These are phyloP conservation scores for Lathyrus tuberosus DNA, from an alignment of 306 rosid genomes.

Conservation along the genomic window DNA sequence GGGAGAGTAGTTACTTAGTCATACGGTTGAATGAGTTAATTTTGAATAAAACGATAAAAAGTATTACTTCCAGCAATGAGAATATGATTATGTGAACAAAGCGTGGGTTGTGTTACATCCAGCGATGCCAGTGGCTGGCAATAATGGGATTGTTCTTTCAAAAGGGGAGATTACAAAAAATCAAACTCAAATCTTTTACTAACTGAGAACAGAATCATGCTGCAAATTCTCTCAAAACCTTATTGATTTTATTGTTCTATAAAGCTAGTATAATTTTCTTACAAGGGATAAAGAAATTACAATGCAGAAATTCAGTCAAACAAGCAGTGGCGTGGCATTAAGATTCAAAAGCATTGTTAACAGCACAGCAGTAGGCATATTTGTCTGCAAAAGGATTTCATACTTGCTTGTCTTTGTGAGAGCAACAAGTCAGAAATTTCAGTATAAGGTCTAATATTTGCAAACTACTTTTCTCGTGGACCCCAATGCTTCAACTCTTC, in stretches of 20 bases:
- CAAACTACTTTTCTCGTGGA: conserved; percentile 28
- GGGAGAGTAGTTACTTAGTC: not conserved
- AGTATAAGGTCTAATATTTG: not conserved
- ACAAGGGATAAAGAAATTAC: not conserved
- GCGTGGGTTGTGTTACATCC: conserved; percentile 36
- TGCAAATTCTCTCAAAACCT: not conserved
- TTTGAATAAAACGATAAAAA: conserved; percentile 25
- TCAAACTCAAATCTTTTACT: too few relatives aligned
- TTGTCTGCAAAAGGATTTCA: conserved; percentile 44
- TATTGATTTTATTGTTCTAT: not conserved
- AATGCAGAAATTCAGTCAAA: conserved; percentile 38
- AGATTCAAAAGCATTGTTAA: conserved; percentile 26
- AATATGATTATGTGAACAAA: conserved; percentile 30
- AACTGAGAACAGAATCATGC: too few relatives aligned
- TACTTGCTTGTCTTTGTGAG: conserved; percentile 46
- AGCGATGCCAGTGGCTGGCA: conserved; percentile 34
- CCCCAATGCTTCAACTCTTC: conserved; percentile 29
- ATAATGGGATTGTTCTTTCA: conserved; percentile 23
- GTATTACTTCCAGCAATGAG: conserved; percentile 27
- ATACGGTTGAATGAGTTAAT: not conserved
- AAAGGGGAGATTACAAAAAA: too few relatives aligned
- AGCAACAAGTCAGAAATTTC: conserved; percentile 46
- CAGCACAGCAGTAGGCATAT: conserved; percentile 24
- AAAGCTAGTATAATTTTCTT: too few relatives aligned
- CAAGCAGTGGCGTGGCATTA: conserved; percentile 23